Evolutionary conservation across 2,329 filamentous ascomycete genomes (phyloP), one percentile per base, ranked within the genome.

Genomic region (Colletotrichum sp.): DNA sequence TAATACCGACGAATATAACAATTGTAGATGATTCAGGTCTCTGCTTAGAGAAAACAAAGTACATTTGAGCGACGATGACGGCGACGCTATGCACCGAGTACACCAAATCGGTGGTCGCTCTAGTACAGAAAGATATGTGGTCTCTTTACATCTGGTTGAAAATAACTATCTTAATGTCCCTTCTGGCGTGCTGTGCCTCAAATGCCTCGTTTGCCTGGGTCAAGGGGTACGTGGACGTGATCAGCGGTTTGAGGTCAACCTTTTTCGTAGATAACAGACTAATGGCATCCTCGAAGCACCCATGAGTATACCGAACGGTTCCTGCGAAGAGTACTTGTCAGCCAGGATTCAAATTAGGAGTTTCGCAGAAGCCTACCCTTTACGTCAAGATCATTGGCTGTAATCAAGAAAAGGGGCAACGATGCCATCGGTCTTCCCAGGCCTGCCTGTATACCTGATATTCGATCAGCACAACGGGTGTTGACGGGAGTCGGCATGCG

Each of bases 221-320:
- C 30, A 81, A 57, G 1, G 80, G 79, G 61, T 79, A 81, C 9
- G 79, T 80, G 0, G 77, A 78, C 5, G 80, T 79, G 52, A 81
- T 80, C 7, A 81, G 72, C 16, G 80, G 80, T 72, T 79, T 81
- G 16, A 81, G 68, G 57, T 81, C 73, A 5, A 81, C 79, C 26
- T 65, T 59, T 18, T 79, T 78, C 7, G 77, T 34, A 16, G 72
- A 34, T 6, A 81, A 65, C 1, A 81, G 78, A 39, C 69, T 70
- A 52, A 81, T 81, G 10, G 80, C 79, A 21, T 81, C 79, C 3
- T 61, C 74, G 34, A 80, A 81, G 70, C 80, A 81, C 18, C 79
- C 80, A 16, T 79, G 77, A 3, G 79, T 81, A 57, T 80, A 81
- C 7, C 80, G 72, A 2, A 81, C 80, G 18, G 80, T 81, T 7